Evolutionary conservation across 495 filamentous ascomycete genomes (phyloP).

Genomic region (Aspergillus panamensis): DNA sequence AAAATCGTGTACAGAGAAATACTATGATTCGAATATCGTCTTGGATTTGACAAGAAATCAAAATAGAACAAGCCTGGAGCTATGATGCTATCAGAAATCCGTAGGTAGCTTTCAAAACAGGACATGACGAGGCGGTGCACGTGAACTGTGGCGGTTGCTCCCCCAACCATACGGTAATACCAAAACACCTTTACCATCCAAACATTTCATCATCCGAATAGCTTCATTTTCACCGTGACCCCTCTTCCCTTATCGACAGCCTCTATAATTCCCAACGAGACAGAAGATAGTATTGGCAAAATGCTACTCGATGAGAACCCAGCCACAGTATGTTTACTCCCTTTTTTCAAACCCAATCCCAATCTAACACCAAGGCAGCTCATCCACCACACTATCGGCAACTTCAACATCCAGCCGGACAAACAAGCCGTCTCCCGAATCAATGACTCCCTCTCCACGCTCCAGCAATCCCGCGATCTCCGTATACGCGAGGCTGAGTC

Average conservation of each 20-base stretch:
- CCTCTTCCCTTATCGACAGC: too few relatives aligned
- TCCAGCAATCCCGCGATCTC: constrained; percentile 73
- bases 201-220: constrained; percentile 8
- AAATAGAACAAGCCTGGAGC: constrained; percentile 1
- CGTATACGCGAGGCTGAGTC: constrained; percentile 69
- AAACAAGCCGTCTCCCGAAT: constrained; percentile 82
- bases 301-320: constrained; percentile 99
- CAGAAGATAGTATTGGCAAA: constrained; percentile 28
- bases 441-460: constrained; percentile 71
- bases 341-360: background rate
- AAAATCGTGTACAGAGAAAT: background rate
- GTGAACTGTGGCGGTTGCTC: constrained; percentile 46
- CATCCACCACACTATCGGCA: constrained; percentile 81
- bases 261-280: too few relatives aligned
- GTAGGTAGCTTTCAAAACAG: constrained; percentile 5
- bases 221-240: background rate
- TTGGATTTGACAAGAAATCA: background rate
- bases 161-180: constrained; percentile 40
- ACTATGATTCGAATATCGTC: background rate
- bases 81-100: constrained; percentile 1
- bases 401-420: constrained; percentile 93
- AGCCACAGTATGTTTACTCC: constrained; percentile 57
- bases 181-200: constrained; percentile 9
- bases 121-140: constrained; percentile 41
- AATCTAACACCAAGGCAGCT: constrained; percentile 47